These are phyloP conservation scores for Lentinula lateritia DNA, from an alignment of 768 basidiomycete species.

Conservation along the genomic window DNA sequence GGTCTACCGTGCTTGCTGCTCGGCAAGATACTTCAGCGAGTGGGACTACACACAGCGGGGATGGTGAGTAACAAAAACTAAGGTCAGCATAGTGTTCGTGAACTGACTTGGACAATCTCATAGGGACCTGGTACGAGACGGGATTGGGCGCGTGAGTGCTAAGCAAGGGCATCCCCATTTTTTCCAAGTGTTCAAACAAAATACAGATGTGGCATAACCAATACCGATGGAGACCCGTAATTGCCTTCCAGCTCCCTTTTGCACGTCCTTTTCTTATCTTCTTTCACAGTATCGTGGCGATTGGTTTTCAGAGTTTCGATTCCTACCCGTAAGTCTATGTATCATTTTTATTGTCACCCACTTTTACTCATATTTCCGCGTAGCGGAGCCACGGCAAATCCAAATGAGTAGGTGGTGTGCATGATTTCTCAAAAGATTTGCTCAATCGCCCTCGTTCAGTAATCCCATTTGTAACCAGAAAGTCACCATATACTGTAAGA, in stretches of 20 bases:
- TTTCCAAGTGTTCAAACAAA: neutral
- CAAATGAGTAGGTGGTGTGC: neutral
- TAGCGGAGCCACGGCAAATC: neutral
- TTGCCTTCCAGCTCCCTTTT: neutral
- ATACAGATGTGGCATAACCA: slow-evolving; percentile 30
- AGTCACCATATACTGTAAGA: slow-evolving; percentile 3
- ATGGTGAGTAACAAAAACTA: neutral
- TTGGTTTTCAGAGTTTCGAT: slow-evolving; percentile 27
- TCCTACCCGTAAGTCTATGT: slow-evolving; percentile 23
- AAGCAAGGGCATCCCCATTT: neutral
- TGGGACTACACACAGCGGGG: neutral
- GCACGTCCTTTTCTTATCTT: neutral
- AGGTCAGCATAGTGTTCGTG: too few species aligned
- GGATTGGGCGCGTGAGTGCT: slow-evolving; percentile 26
- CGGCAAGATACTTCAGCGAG: neutral
- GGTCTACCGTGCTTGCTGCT: neutral
- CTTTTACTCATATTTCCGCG: neutral
- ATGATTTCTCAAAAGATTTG: neutral
- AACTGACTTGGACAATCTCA: neutral
- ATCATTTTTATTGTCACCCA: neutral
- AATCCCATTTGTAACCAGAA: slow-evolving; percentile 11
- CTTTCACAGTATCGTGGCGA: slow-evolving; percentile 24
- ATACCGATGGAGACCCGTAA: slow-evolving; percentile 16
- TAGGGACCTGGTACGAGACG: slow-evolving; percentile 22
- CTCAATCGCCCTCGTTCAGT: neutral